Evolutionary conservation across 2,329 filamentous ascomycete species (phyloP).

Genomic region (Periglandula ipomoeae): DNA sequence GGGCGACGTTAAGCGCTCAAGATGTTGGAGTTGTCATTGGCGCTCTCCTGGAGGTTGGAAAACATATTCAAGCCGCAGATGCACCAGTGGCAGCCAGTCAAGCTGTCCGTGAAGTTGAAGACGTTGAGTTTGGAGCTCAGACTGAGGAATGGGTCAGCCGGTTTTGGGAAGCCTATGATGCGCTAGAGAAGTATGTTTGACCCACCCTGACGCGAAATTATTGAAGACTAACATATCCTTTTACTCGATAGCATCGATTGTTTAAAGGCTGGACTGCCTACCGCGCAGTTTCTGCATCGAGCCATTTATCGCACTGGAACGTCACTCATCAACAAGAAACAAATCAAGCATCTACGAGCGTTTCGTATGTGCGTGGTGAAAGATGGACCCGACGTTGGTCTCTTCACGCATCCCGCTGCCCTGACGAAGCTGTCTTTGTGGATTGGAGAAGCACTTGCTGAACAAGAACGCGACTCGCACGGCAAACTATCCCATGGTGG

Average conservation of each 20-base stretch:
- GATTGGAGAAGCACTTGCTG: constrained; percentile 85
- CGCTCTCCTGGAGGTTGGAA: constrained; percentile 86
- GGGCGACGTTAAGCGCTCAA: constrained; percentile 83
- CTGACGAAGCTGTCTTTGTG: constrained; percentile 89
- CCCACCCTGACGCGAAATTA: neutral
- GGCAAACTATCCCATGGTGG: constrained; percentile 60
- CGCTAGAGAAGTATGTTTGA: constrained; percentile 53
- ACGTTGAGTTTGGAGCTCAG: constrained; percentile 41
- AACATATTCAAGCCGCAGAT: constrained; percentile 31
- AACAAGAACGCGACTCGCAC: constrained; percentile 72
- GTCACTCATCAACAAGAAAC: constrained; percentile 81
- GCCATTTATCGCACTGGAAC: constrained; percentile 92
- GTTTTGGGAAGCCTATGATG: constrained; percentile 67
- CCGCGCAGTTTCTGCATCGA: constrained; percentile 80
- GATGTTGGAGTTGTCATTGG: constrained; percentile 91
- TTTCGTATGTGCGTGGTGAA: constrained; percentile 96
- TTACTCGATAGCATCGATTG: constrained; percentile 59
- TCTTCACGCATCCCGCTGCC: constrained; percentile 89
- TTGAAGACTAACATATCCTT: constrained; percentile 2
- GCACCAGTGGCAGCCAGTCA: constrained; percentile 22
- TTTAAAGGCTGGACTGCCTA: constrained; percentile 66
- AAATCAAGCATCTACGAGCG: constrained; percentile 83
- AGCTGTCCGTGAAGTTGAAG: constrained; percentile 31
- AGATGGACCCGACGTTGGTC: constrained; percentile 80
- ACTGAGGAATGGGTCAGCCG: constrained; percentile 56